phyloP scores from a whole-genome alignment of 148 eudicot species.

The Cornus controversa region DNA sequence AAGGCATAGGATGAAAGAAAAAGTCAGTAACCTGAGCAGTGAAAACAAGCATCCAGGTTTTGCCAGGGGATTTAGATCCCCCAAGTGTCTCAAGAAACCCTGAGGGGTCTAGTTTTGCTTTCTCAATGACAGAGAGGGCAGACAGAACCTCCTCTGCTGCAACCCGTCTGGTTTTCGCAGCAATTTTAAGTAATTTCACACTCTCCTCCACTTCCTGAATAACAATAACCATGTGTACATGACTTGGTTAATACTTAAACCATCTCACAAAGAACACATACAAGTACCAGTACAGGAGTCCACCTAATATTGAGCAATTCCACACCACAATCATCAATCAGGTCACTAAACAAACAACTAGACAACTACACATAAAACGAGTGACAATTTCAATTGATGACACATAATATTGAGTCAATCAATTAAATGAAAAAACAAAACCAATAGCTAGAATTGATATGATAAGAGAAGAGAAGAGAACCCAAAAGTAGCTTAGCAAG shows the following conservation, averaged over 20 bases:
- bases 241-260: too few species aligned
- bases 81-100: conserved; percentile 79
- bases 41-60: conserved; percentile 96
- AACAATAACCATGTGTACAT: too few species aligned
- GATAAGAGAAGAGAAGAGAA: neutral
- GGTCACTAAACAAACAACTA: conserved; percentile 8
- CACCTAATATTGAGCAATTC: neutral
- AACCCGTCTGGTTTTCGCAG: conserved; percentile 81
- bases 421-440: neutral
- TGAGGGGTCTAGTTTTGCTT: conserved; percentile 75
- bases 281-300: neutral
- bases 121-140: conserved; percentile 75
- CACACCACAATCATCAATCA: conserved; percentile 7
- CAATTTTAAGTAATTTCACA: conserved; percentile 65
- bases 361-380: neutral
- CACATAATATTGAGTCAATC: neutral
- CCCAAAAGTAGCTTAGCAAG: too few species aligned
- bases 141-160: conserved; percentile 47
- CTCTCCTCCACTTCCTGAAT: conserved; percentile 69
- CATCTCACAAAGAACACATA: neutral
- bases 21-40: conserved; percentile 67
- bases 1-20: neutral
- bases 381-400: neutral
- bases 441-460: neutral
- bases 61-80: conserved; percentile 81